These are phyloP conservation scores for Turritis glabra DNA, from an alignment of 345 rosid genomes.

Conservation along the genomic window DNA sequence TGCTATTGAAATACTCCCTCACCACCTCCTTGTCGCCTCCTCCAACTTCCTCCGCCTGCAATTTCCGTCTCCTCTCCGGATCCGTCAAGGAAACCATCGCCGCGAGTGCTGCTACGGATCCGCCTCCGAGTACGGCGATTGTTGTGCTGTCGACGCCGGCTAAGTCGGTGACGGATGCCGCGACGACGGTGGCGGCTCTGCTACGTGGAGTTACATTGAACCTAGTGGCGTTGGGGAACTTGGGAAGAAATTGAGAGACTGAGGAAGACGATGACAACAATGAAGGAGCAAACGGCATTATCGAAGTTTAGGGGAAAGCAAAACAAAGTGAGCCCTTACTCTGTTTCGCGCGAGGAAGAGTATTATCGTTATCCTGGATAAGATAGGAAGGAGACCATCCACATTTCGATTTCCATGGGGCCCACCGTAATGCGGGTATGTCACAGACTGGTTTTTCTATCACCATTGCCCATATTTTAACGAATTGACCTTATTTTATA, in stretches of 20 bases:
- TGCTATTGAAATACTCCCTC: slow-evolving; percentile 81
- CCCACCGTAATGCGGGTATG: slow-evolving; percentile 20
- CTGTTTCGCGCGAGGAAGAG: slow-evolving; percentile 36
- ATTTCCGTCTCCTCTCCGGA: slow-evolving; percentile 73
- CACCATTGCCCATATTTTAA: neutral
- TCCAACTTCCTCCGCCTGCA: slow-evolving; percentile 93
- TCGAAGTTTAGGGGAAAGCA: slow-evolving; percentile 29
- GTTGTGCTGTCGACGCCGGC: slow-evolving; percentile 57
- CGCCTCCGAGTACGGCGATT: slow-evolving; percentile 74
- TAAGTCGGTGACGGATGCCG: slow-evolving; percentile 49
- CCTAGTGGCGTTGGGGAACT: slow-evolving; percentile 22
- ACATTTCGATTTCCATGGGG: slow-evolving; percentile 39
- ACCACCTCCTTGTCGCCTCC: slow-evolving; percentile 95
- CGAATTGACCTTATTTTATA: neutral
- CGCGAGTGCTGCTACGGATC: slow-evolving; percentile 85
- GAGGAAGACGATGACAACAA: slow-evolving; percentile 46
- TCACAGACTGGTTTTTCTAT: neutral
- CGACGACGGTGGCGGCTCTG: slow-evolving; percentile 41
- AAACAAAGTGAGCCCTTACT: slow-evolving; percentile 16
- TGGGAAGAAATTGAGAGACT: slow-evolving; percentile 43
- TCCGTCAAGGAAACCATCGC: slow-evolving; percentile 75
- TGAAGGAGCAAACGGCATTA: slow-evolving; percentile 69
- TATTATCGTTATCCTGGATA: slow-evolving; percentile 42
- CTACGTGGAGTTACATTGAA: slow-evolving; percentile 34
- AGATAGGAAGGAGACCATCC: slow-evolving; percentile 35